Conservation (phyloP, 1,284 basidiomycete species). For the Xanthoconium separans region DNA sequence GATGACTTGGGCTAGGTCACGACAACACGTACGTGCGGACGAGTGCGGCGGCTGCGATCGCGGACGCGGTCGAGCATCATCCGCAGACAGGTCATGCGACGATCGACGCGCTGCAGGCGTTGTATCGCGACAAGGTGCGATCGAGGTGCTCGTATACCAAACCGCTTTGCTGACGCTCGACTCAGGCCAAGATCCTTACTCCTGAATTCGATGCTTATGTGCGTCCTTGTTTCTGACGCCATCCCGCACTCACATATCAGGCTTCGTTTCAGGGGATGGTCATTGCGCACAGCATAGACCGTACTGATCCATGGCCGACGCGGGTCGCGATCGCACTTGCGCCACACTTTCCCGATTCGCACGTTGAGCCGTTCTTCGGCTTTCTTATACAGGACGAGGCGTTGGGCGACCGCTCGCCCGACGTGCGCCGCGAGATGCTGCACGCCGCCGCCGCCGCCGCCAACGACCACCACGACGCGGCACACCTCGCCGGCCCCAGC, state of each 20-base stretch:
- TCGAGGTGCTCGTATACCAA: background rate
- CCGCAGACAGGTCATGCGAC: slow-evolving; percentile 60
- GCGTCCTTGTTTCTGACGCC: slow-evolving; percentile 26
- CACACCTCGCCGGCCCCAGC: slow-evolving; percentile 66
- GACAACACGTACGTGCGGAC: slow-evolving; percentile 80
- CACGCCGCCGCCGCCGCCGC: slow-evolving; percentile 79
- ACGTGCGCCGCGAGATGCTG: slow-evolving; percentile 88
- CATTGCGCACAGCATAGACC: slow-evolving; percentile 85
- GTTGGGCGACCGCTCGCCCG: slow-evolving; percentile 82
- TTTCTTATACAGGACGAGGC: slow-evolving; percentile 87
- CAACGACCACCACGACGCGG: slow-evolving; percentile 83
- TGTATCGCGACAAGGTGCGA: slow-evolving; percentile 81
- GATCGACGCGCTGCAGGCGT: slow-evolving; percentile 56
- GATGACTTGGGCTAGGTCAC: slow-evolving; percentile 53
- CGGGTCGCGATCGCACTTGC: slow-evolving; percentile 77
- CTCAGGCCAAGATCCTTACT: slow-evolving; percentile 77
- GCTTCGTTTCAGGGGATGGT: slow-evolving; percentile 77
- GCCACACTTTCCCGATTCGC: slow-evolving; percentile 60
- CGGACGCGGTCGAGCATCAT: slow-evolving; percentile 76
- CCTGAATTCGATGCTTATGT: slow-evolving; percentile 92
- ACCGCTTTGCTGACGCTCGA: no score
- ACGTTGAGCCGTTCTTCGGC: slow-evolving; percentile 80
- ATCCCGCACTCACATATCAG: background rate
- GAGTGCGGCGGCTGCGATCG: slow-evolving; percentile 73
- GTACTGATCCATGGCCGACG: slow-evolving; percentile 89